Conservation (phyloP, 176 grass and related monocot genomes). For the Urochloa ruziziensis region DNA sequence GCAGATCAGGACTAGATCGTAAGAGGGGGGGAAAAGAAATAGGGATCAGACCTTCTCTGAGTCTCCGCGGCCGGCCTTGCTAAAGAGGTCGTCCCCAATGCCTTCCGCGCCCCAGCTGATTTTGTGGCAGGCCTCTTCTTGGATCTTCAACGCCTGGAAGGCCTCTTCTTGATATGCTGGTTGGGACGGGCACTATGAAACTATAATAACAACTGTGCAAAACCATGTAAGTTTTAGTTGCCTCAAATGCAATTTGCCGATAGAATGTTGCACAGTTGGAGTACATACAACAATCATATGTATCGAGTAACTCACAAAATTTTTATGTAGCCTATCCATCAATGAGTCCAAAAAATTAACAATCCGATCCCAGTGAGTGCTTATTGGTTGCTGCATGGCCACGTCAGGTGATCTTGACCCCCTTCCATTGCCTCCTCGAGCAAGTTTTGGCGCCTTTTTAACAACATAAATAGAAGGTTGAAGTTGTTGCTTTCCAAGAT, state of each 20-base stretch:
- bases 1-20: too few species aligned
- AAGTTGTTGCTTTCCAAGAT: slow-evolving; percentile 19
- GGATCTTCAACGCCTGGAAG: too few species aligned
- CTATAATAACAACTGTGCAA: neutral
- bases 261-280: neutral
- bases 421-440: slow-evolving; percentile 53
- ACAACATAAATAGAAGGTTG: slow-evolving; percentile 18
- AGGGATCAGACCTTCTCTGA: too few species aligned
- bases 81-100: too few species aligned
- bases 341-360: slow-evolving; percentile 84
- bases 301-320: slow-evolving; percentile 58
- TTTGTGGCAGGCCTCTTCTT: too few species aligned
- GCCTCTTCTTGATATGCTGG: too few species aligned
- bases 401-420: slow-evolving; percentile 57
- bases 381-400: slow-evolving; percentile 52
- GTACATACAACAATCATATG: slow-evolving; percentile 14
- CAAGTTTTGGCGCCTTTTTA: slow-evolving; percentile 88
- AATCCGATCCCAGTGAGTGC: slow-evolving; percentile 81
- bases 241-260: neutral
- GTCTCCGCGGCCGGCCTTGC: too few species aligned
- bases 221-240: neutral
- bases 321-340: slow-evolving; percentile 68
- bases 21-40: too few species aligned
- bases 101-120: too few species aligned
- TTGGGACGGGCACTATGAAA: too few species aligned